phyloP scores from a whole-genome alignment of 331 rosid species.

The Malus hybrid region DNA sequence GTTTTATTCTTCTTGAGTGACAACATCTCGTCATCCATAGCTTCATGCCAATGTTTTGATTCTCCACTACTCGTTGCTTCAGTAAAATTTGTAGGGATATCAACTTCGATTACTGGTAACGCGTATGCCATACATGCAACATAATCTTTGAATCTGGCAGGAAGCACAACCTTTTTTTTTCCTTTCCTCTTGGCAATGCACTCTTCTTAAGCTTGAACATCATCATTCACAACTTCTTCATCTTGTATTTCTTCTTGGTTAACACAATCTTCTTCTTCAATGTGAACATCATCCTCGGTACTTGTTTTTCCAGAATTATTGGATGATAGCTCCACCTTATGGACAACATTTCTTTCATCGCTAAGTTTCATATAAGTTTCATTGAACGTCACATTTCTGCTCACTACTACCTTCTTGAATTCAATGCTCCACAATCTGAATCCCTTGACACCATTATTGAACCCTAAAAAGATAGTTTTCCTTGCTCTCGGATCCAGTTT shows the following conservation, averaged over 20 bases:
- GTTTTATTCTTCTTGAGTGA: not conserved
- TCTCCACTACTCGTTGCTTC: not conserved
- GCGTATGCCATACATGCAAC: not conserved
- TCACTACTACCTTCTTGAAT: no score
- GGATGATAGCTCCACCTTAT: no score
- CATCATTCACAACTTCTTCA: not conserved
- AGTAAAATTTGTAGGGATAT: not conserved
- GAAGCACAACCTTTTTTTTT: not conserved
- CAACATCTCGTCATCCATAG: not conserved
- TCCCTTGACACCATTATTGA: no score
- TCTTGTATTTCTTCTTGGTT: not conserved
- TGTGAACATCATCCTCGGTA: not conserved
- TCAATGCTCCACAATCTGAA: no score
- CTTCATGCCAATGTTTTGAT: not conserved
- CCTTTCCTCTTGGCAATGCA: not conserved
- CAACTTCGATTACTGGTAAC: no score
- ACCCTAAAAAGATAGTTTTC: not conserved
- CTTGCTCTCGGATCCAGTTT: not conserved
- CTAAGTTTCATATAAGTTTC: no score
- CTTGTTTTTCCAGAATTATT: not conserved
- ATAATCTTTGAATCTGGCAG: not conserved
- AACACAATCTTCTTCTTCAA: not conserved
- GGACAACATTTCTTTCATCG: no score
- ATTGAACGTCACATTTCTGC: no score
- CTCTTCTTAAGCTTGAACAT: not conserved